Percentiles rank a stretch among this genome's conserved stretches.
Evolutionary conservation across 495 filamentous ascomycete genomes (phyloP).

Genomic region (Xylaria sp.): DNA sequence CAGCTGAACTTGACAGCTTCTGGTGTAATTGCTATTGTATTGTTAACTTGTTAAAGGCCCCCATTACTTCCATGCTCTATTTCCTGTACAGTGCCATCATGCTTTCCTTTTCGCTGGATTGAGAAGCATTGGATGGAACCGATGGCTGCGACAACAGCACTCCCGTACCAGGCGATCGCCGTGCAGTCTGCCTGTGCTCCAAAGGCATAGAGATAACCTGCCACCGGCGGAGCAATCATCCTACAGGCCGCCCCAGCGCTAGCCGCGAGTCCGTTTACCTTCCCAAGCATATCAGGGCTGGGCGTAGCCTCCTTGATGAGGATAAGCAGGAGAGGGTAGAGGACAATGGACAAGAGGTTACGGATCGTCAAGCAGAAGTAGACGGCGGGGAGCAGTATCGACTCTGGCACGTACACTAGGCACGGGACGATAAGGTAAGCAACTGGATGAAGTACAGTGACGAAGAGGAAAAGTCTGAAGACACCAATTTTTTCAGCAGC

Average conservation of each 20-base stretch:
- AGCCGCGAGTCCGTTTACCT: slow-evolving; percentile 82
- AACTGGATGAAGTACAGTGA: slow-evolving; percentile 78
- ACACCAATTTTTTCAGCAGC: slow-evolving; percentile 75
- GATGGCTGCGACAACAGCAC: slow-evolving; percentile 69
- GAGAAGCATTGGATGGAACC: slow-evolving; percentile 74
- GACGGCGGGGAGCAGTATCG: slow-evolving; percentile 68
- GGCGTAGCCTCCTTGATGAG: slow-evolving; percentile 85
- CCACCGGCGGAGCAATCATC: slow-evolving; percentile 76
- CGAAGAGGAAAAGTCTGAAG: slow-evolving; percentile 72
- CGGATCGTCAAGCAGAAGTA: slow-evolving; percentile 74
- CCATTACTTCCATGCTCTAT: too few species aligned
- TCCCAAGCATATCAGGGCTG: slow-evolving; percentile 69
- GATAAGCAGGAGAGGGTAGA: slow-evolving; percentile 80
- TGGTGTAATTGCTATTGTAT: too few species aligned
- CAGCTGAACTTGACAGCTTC: too few species aligned
- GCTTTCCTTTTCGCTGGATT: slow-evolving; percentile 54
- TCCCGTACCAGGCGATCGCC: slow-evolving; percentile 80
- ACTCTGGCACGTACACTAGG: slow-evolving; percentile 66
- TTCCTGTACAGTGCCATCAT: too few species aligned
- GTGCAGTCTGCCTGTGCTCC: slow-evolving; percentile 72
- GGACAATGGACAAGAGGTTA: slow-evolving; percentile 77
- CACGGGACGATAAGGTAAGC: slow-evolving; percentile 78
- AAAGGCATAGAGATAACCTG: slow-evolving; percentile 75
- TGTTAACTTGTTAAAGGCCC: too few species aligned
- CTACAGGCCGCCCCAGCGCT: slow-evolving; percentile 79